Evolutionary conservation across 805 yeast species (phyloP).

Genomic region (Candida xiaguanensis): DNA sequence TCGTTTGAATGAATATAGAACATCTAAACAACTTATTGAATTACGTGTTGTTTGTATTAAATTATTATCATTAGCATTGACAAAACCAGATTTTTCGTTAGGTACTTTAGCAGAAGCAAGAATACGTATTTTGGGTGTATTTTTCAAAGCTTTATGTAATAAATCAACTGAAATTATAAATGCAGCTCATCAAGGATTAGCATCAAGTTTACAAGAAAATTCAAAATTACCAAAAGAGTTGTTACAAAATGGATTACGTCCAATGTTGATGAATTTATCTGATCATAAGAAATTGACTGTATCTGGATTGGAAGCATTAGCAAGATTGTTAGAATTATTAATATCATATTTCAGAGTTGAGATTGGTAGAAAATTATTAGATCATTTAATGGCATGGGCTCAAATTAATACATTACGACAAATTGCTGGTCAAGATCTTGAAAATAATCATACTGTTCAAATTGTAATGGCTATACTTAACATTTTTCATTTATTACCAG

Average conservation of each 20-base stretch:
- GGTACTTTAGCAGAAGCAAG: conserved; percentile 76
- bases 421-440: conserved; percentile 76
- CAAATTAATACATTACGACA: conserved; percentile 73
- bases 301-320: conserved; percentile 86
- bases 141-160: conserved; percentile 88
- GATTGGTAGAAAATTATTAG: conserved; percentile 87
- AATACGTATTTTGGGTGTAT: conserved; percentile 84
- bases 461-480: conserved; percentile 87
- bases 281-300: conserved; percentile 90
- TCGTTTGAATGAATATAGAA: conserved; percentile 78
- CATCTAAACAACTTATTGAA: conserved; percentile 83
- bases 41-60: conserved; percentile 87
- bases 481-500: conserved; percentile 86
- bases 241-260: conserved; percentile 91
- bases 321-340: conserved; percentile 77
- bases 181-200: conserved; percentile 88
- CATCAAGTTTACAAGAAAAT: conserved; percentile 77
- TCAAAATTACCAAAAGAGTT: conserved; percentile 90
- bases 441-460: conserved; percentile 75
- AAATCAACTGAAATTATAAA: conserved; percentile 82
- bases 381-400: conserved; percentile 95
- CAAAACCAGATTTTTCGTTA: conserved; percentile 77
- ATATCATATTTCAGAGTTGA: conserved; percentile 95
- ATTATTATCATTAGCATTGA: conserved; percentile 74
- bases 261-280: conserved; percentile 91